A percentile compares a stretch with the other conserved stretches of the same genome.
These are phyloP conservation scores for Isoetes engelmannii DNA, from an alignment of 83 land plant species.

Conservation along the genomic window DNA sequence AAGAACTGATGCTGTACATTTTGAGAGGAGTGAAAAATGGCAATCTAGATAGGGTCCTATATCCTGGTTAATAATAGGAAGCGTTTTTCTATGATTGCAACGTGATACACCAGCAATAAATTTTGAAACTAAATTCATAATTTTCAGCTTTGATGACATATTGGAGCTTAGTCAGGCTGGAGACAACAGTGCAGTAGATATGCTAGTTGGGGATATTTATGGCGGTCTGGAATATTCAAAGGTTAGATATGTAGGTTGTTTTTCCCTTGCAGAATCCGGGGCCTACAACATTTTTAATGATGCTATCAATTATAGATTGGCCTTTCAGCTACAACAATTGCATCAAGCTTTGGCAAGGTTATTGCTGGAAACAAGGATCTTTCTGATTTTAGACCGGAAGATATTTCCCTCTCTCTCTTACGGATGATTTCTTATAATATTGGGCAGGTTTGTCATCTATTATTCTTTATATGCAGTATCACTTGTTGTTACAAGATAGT, in stretches of 20 bases:
- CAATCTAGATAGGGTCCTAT: no score
- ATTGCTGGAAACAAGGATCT: constrained; percentile 74
- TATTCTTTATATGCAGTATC: neutral
- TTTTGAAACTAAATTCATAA: no score
- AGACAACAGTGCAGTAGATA: constrained; percentile 81
- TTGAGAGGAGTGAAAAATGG: no score
- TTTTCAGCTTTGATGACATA: constrained; percentile 83
- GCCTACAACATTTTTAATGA: neutral
- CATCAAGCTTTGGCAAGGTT: constrained; percentile 87
- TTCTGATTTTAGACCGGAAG: constrained; percentile 78
- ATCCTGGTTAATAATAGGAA: no score
- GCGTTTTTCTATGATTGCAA: no score
- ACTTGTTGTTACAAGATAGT: no score
- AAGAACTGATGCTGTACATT: no score
- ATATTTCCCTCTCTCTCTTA: constrained; percentile 73
- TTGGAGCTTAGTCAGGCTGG: constrained; percentile 82
- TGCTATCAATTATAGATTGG: constrained; percentile 52
- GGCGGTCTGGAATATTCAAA: constrained; percentile 87
- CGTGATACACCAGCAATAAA: no score
- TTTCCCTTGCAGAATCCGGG: neutral
- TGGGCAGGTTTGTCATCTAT: constrained; percentile 49
- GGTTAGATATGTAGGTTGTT: constrained; percentile 27
- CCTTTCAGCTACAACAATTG: constrained; percentile 89
- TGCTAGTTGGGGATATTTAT: constrained; percentile 98
- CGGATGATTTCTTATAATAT: constrained; percentile 95